Percentiles rank a stretch among this genome's conserved stretches.
These are phyloP conservation scores for Metschnikowia continentalis DNA, from an alignment of 805 yeast species.

Conservation along the genomic window DNA sequence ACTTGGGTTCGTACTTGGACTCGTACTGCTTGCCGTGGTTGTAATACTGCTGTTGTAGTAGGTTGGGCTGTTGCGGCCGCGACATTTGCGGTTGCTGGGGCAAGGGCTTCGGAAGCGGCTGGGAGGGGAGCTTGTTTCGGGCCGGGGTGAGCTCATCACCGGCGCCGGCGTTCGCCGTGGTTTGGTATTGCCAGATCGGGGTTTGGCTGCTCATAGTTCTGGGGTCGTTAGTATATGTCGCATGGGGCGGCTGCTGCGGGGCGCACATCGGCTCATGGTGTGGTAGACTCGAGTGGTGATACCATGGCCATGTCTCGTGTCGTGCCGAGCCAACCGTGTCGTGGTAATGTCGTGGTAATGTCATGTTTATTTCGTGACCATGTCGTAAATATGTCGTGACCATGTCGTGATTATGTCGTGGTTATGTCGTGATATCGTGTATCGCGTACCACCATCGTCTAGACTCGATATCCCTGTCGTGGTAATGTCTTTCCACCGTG, in stretches of 20 bases:
- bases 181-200: conserved; percentile 3
- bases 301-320: neutral
- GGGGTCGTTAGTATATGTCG: neutral
- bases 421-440: too few relatives aligned
- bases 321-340: neutral
- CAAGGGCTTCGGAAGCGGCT: conserved; percentile 2
- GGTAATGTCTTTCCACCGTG: too few relatives aligned
- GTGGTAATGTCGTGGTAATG: too few relatives aligned
- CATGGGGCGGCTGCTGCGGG: neutral
- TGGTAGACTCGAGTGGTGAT: too few relatives aligned
- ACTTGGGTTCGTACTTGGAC: too few relatives aligned
- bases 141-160: neutral
- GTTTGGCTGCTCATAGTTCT: conserved; percentile 6
- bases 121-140: neutral
- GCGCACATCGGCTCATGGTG: neutral
- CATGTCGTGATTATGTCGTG: too few relatives aligned
- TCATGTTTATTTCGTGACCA: too few relatives aligned
- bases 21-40: neutral
- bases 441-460: too few relatives aligned
- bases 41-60: conserved; percentile 3
- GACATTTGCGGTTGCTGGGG: conserved; percentile 1
- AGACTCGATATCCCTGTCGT: too few relatives aligned
- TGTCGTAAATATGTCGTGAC: too few relatives aligned
- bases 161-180: neutral
- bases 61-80: conserved; percentile 1